A percentile compares a stretch with the other conserved stretches of the same genome.
Evolutionary conservation across 345 rosid genomes (phyloP).

Genomic region (Heritiera littoralis): DNA sequence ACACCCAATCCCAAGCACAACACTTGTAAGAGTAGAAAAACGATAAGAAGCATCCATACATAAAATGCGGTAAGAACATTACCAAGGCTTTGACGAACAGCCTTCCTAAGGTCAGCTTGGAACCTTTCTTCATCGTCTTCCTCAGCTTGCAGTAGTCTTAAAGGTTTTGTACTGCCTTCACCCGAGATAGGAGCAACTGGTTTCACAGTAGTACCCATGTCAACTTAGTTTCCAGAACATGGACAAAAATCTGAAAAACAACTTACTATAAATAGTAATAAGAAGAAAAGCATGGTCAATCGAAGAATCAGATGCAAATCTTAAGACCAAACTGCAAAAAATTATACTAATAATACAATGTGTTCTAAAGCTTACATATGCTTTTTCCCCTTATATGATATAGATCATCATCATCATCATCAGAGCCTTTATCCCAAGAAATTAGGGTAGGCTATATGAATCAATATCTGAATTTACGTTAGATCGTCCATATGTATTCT

Average conservation of each 20-base stretch:
- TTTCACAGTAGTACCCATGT: slow-evolving; percentile 20
- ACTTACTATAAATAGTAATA: background rate
- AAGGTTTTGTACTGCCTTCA: slow-evolving; percentile 60
- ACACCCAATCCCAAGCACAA: background rate
- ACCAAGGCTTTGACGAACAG: slow-evolving; percentile 94
- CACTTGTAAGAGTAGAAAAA: slow-evolving; percentile 10
- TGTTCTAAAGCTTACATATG: background rate
- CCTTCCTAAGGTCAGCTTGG: slow-evolving; percentile 86
- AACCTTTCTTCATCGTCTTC: slow-evolving; percentile 92
- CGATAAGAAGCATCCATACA: background rate
- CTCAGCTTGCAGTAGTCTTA: slow-evolving; percentile 75
- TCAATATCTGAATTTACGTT: no score
- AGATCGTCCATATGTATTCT: no score
- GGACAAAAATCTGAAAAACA: background rate
- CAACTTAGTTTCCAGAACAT: slow-evolving; percentile 8
- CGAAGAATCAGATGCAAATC: background rate
- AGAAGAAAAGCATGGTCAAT: background rate
- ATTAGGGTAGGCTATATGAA: no score
- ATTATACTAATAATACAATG: background rate
- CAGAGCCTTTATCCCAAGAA: no score
- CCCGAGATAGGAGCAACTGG: slow-evolving; percentile 34
- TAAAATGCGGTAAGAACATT: slow-evolving; percentile 26
- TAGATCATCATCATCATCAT: no score
- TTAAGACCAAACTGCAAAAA: background rate
- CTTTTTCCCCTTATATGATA: no score